phyloP scores from a whole-genome alignment of 306 rosid genomes.

The Ochetophila trinervis region DNA sequence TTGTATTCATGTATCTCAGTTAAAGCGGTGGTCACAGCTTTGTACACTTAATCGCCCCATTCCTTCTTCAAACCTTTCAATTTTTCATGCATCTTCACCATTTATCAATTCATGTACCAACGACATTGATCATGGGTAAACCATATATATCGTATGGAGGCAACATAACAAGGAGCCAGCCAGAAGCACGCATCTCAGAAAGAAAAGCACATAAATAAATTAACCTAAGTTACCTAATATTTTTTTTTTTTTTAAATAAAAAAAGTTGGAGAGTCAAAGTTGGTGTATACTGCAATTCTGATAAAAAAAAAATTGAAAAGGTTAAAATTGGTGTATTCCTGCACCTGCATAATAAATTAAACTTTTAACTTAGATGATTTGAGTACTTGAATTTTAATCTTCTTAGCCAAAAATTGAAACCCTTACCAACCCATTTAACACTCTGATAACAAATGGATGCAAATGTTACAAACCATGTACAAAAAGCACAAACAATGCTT shows the following conservation, averaged over 20 bases:
- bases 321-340: no score
- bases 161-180: conserved; percentile 11
- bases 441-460: conserved; percentile 5
- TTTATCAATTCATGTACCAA: conserved; percentile 53
- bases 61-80: conserved; percentile 13
- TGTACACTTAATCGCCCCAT: conserved; percentile 12
- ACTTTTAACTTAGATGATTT: no score
- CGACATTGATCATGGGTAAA: conserved; percentile 3
- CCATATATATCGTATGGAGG: conserved; percentile 1
- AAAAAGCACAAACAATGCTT: conserved; percentile 1
- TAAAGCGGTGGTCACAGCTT: conserved; percentile 11
- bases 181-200: neutral
- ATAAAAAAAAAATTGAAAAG: no score
- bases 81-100: conserved; percentile 27
- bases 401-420: no score
- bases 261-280: no score
- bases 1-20: conserved; percentile 21
- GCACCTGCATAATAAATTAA: no score
- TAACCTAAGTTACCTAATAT: no score
- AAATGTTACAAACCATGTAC: conserved; percentile 6
- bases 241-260: no score
- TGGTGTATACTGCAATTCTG: no score
- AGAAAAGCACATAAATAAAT: neutral
- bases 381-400: neutral
- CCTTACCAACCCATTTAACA: no score